Conservation (phyloP, 2,329 filamentous ascomycete genomes). For the Xylaria polymorpha region DNA sequence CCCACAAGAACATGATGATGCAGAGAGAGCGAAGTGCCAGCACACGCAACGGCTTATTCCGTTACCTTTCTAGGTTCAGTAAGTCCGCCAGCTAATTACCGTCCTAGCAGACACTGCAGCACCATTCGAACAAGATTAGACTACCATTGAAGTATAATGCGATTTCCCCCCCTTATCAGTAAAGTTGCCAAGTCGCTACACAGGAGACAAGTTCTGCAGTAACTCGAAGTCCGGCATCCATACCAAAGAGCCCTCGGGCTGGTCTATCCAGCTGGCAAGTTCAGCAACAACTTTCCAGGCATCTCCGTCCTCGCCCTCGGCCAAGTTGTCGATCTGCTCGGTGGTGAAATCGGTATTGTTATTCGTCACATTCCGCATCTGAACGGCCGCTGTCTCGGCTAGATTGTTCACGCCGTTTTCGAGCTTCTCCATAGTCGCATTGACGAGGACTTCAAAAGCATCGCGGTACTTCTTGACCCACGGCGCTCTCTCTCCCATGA, state of each 20-base stretch:
- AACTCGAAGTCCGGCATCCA: slow-evolving; percentile 51
- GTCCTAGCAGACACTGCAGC: not conserved
- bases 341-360: slow-evolving; percentile 42
- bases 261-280: slow-evolving; percentile 49
- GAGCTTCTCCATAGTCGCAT: slow-evolving; percentile 59
- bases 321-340: slow-evolving; percentile 33
- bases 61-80: not conserved
- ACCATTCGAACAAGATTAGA: not conserved
- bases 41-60: not conserved
- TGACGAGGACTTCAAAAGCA: slow-evolving; percentile 59
- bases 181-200: slow-evolving; percentile 4
- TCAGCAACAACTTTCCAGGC: slow-evolving; percentile 49
- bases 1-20: not conserved
- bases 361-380: slow-evolving; percentile 42
- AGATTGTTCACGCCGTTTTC: slow-evolving; percentile 55
- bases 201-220: slow-evolving; percentile 45
- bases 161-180: not conserved
- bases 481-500: slow-evolving; percentile 61
- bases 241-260: slow-evolving; percentile 45
- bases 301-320: slow-evolving; percentile 37
- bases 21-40: not conserved
- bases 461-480: slow-evolving; percentile 62
- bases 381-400: slow-evolving; percentile 54
- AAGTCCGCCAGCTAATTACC: not conserved
- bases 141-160: not conserved